Base-by-base conservation (phyloP, 139 green algal species). In the Parachlorella kessleri region DNA sequence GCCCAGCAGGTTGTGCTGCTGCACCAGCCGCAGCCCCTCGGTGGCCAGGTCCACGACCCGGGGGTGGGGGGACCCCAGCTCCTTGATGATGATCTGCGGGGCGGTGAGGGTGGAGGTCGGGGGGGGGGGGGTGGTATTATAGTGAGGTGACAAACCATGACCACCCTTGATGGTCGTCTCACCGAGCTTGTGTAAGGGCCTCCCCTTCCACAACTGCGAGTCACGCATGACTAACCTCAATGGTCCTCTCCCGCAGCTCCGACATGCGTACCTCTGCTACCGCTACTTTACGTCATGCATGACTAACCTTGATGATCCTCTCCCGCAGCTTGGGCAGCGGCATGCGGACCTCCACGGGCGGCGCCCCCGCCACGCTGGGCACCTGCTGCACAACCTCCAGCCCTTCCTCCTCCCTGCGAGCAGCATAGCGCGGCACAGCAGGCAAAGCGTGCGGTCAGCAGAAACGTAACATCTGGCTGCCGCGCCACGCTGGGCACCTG, bases 1-100 rank as follows among this genome's bases (percentile, higher is more conserved):
- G n/a, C 84, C 80, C 73, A 96, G 80, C 70, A 86, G 84, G 42
- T 63, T 73, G 72, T 81, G 48, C n/a, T 74, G 64, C 7, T 87
- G 63, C 6, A 83, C 72, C 36, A 77, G 71, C 6, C 55, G 42
- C 40, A 92, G 53, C 28, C 86, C 88, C n/a, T 63, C 37, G 33
- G 80, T 63, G 4, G 76, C 76, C 3, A 86, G 41, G 9, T 42
- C 70, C 1, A 70, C 66, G 10, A 77, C 68, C 0, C 24, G 3
- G 3, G 65, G 54, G 36, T 80, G 32, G 32, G 42, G 55, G 21
- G 70, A 79, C 28, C 70, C 72, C 10, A 83, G 65, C 72, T 78
- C 64, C 63, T 54, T 75, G 41, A 83, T 78, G 2, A 74, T 55
- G 9, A 78, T 42, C 70, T 78, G 70, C 1, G 6, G 14, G 14